A percentile compares a stretch with the other conserved stretches of the same genome.
Evolutionary conservation across 225 moss, liverwort and hornwort genomes (phyloP).

Genomic region (Rhytidiadelphus loreus): DNA sequence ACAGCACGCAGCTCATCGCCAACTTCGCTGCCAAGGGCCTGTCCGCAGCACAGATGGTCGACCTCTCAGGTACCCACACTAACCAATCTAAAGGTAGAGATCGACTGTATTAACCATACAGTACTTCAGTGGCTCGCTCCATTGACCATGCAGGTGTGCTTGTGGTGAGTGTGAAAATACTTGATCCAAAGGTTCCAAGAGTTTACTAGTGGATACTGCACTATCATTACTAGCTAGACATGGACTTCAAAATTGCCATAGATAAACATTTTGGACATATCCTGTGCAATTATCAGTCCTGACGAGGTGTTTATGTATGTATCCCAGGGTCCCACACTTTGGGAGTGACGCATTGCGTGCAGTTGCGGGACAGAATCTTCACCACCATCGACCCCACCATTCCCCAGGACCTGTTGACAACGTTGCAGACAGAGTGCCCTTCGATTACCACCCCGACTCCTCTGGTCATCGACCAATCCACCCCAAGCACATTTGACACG

Average conservation of each 20-base stretch:
- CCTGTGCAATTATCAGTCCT: background rate
- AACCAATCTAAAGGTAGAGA: background rate
- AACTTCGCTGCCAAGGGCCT: slow-evolving; percentile 12
- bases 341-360: slow-evolving; percentile 19
- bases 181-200: background rate
- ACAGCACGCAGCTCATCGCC: background rate
- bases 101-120: no score
- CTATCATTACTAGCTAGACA: no score
- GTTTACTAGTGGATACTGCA: background rate
- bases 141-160: no score
- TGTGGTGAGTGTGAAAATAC: background rate
- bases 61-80: slow-evolving; percentile 1
- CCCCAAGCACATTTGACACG: slow-evolving; percentile 8
- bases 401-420: background rate
- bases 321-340: slow-evolving; percentile 9
- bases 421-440: background rate
- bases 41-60: slow-evolving; percentile 16
- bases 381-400: slow-evolving; percentile 1
- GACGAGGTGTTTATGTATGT: background rate
- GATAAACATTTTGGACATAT: no score
- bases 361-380: slow-evolving; percentile 12
- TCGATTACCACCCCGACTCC: background rate
- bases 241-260: background rate
- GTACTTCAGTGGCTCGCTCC: background rate
- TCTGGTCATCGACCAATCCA: background rate